A percentile compares a stretch with the other conserved stretches of the same genome.
Conservation (phyloP, 2,329 filamentous ascomycete species). For the Fusarium piperis region DNA sequence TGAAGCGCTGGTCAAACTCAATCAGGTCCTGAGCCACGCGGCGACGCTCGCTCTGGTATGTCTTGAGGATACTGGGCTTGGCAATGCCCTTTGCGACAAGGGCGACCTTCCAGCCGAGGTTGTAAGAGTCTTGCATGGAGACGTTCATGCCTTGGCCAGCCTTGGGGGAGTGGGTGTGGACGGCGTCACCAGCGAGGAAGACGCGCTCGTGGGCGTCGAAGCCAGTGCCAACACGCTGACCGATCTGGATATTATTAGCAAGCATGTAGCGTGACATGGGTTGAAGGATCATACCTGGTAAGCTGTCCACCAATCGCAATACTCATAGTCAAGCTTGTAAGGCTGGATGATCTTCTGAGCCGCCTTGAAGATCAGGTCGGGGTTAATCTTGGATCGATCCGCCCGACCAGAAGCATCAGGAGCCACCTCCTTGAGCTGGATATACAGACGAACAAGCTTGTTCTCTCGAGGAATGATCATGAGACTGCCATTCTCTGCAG, state of each 20-base stretch:
- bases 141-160: slow-evolving; percentile 79
- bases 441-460: slow-evolving; percentile 71
- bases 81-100: slow-evolving; percentile 56
- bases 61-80: slow-evolving; percentile 55
- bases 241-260: slow-evolving; percentile 54
- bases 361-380: slow-evolving; percentile 68
- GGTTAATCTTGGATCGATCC: slow-evolving; percentile 70
- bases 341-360: slow-evolving; percentile 73
- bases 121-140: slow-evolving; percentile 70
- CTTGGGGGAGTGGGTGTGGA: slow-evolving; percentile 66
- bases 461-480: slow-evolving; percentile 74
- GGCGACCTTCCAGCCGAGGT: slow-evolving; percentile 67
- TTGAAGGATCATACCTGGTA: slow-evolving; percentile 52
- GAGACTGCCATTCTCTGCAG: slow-evolving; percentile 63
- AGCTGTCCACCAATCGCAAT: slow-evolving; percentile 57
- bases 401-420: slow-evolving; percentile 47
- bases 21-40: slow-evolving; percentile 74
- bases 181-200: slow-evolving; percentile 76
- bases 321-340: slow-evolving; percentile 71
- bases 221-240: slow-evolving; percentile 68
- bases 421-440: slow-evolving; percentile 65
- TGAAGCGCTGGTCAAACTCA: slow-evolving; percentile 68
- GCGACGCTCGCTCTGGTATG: slow-evolving; percentile 63
- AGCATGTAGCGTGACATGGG: fast-evolving
- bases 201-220: slow-evolving; percentile 67